A percentile compares a stretch with the other conserved stretches of the same genome.
These are phyloP conservation scores for Aspergillus phoenicis DNA, from an alignment of 2,329 filamentous ascomycete species.

Conservation along the genomic window DNA sequence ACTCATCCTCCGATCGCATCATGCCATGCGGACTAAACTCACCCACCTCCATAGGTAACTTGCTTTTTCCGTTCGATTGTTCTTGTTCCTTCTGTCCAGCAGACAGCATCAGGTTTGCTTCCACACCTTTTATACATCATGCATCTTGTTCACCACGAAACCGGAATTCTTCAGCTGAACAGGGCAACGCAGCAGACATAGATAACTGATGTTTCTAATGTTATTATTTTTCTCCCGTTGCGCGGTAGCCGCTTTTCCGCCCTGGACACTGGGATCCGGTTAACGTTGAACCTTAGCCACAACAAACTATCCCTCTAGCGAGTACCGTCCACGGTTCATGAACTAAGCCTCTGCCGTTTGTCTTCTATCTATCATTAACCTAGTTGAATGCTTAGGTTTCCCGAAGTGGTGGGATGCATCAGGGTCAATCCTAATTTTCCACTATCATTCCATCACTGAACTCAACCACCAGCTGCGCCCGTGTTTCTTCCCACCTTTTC, in stretches of 20 bases:
- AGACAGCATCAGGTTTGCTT: not conserved
- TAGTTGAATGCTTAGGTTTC: constrained; percentile 1
- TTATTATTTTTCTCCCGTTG: constrained; percentile 6
- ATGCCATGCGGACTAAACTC: not conserved
- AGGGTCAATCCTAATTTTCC: not conserved
- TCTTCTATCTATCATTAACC: not conserved
- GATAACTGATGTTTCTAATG: too few relatives aligned
- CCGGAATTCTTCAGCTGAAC: not conserved
- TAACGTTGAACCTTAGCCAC: constrained; percentile 4
- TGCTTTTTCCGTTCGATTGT: not conserved
- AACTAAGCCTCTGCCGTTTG: too few relatives aligned
- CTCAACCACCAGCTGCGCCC: constrained; percentile 5
- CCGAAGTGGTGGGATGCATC: constrained; percentile 9
- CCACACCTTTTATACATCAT: not conserved
- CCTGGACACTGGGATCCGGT: not conserved
- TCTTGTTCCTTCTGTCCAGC: not conserved
- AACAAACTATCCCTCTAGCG: not conserved
- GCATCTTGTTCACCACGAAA: constrained; percentile 1
- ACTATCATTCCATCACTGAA: not conserved
- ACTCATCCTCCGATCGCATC: constrained; percentile 2
- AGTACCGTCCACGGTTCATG: not conserved
- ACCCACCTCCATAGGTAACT: not conserved
- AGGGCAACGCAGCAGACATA: not conserved
- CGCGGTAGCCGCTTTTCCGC: constrained; percentile 15
- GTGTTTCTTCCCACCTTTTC: constrained; percentile 17